phyloP scores from a whole-genome alignment of 2,329 filamentous ascomycete genomes.

The Pseudocercospora musae region DNA sequence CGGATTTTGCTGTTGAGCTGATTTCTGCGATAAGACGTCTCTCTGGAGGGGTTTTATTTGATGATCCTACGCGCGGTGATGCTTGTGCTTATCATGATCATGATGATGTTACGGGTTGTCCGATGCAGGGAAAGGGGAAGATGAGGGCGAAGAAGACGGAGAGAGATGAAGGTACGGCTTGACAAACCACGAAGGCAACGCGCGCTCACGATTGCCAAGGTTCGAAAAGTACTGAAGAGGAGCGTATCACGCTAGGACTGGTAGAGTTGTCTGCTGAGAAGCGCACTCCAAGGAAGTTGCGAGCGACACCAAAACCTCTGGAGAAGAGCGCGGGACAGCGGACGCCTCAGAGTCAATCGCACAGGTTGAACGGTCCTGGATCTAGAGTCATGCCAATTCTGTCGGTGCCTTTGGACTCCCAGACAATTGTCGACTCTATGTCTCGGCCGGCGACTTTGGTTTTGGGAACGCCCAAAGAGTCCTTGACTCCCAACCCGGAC shows the following conservation, averaged over 20 bases:
- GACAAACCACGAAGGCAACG: background rate
- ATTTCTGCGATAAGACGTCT: slow-evolving; percentile 51
- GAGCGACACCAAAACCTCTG: slow-evolving; percentile 6
- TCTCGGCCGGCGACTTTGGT: background rate
- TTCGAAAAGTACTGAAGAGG: background rate
- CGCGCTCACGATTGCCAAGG: slow-evolving; percentile 24
- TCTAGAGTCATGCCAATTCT: background rate
- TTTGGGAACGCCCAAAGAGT: background rate
- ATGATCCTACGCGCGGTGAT: slow-evolving; percentile 49
- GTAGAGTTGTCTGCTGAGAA: slow-evolving; percentile 23
- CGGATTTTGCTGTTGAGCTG: slow-evolving; percentile 54
- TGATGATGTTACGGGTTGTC: slow-evolving; percentile 30
- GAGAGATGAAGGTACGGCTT: slow-evolving; percentile 14
- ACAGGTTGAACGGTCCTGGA: slow-evolving; percentile 8
- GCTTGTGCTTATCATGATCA: slow-evolving; percentile 53
- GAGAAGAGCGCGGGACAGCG: background rate
- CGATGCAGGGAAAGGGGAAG: slow-evolving; percentile 20
- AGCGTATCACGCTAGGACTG: slow-evolving; percentile 1
- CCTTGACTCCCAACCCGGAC: background rate
- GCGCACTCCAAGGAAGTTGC: slow-evolving; percentile 27
- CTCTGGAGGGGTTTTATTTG: slow-evolving; percentile 50
- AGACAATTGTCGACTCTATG: background rate
- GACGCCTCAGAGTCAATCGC: background rate
- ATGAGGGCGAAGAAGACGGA: slow-evolving; percentile 6
- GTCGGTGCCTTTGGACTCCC: background rate